Conservation (phyloP, 1,284 basidiomycete genomes). For the Pisolithus thermaeus region DNA sequence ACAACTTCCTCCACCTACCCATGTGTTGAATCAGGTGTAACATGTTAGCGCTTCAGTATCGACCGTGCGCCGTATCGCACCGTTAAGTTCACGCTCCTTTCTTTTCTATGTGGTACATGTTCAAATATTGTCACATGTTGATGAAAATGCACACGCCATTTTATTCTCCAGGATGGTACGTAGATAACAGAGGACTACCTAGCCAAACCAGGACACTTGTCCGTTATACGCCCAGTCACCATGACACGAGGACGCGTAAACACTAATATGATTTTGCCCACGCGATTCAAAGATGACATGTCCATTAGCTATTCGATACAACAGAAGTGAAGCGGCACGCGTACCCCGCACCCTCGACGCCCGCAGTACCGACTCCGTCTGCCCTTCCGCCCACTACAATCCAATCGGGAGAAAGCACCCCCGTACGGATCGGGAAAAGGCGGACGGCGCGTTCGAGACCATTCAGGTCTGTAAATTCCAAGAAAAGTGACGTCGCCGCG, state of each 20-base stretch:
- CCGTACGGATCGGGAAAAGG: constrained; percentile 79
- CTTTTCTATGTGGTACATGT: constrained; percentile 5
- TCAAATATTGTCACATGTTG: constrained; percentile 10
- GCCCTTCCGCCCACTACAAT: constrained; percentile 49
- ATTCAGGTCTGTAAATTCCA: constrained; percentile 49
- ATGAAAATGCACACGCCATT: constrained; percentile 16
- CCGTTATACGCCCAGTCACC: constrained; percentile 52
- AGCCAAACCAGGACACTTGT: constrained; percentile 45
- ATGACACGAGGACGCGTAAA: constrained; percentile 35
- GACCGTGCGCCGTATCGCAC: constrained; percentile 32
- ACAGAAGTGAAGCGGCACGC: constrained; percentile 16
- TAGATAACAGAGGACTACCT: neutral
- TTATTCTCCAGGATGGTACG: neutral
- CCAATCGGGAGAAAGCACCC: constrained; percentile 72
- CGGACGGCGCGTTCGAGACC: constrained; percentile 62
- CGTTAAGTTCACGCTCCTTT: constrained; percentile 4
- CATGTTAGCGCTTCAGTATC: constrained; percentile 46
- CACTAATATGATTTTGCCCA: constrained; percentile 24
- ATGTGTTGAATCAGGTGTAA: constrained; percentile 50
- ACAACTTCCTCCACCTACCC: constrained; percentile 51
- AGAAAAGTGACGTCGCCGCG: constrained; percentile 44
- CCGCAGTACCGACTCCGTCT: constrained; percentile 59
- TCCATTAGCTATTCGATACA: neutral
- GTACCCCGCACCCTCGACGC: constrained; percentile 69
- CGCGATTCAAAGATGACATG: neutral